Evolutionary conservation across 2,329 filamentous ascomycete species (phyloP).

Genomic region (Colletotrichum sidae): DNA sequence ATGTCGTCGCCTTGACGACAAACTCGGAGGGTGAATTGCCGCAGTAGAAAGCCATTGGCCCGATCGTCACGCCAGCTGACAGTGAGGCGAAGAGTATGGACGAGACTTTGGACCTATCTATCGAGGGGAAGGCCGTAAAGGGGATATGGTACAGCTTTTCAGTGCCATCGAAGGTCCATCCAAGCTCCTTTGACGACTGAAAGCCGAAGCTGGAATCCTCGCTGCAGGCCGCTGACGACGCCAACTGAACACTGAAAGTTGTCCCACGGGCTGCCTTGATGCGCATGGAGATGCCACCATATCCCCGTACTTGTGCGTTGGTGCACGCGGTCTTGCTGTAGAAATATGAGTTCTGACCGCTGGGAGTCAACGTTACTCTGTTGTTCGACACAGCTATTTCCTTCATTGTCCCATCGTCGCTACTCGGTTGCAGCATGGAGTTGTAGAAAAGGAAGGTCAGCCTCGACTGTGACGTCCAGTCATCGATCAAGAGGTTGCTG

Average conservation of each 20-base stretch:
- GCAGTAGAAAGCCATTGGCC: conserved; percentile 70
- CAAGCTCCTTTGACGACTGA: conserved; percentile 61
- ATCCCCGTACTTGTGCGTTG: conserved; percentile 55
- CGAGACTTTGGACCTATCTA: conserved; percentile 64
- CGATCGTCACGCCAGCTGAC: conserved; percentile 60
- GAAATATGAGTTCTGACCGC: conserved; percentile 63
- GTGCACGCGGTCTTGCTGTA: conserved; percentile 68
- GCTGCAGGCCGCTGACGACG: conserved; percentile 59
- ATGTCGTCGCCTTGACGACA: conserved; percentile 53
- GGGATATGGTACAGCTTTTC: conserved; percentile 69
- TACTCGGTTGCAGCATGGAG: conserved; percentile 64
- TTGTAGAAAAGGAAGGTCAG: conserved; percentile 73
- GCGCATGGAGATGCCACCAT: conserved; percentile 67
- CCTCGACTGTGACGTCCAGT: conserved; percentile 71
- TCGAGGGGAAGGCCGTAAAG: conserved; percentile 61
- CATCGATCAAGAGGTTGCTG: conserved; percentile 63
- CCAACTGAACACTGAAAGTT: conserved; percentile 63
- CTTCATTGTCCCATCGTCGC: conserved; percentile 68
- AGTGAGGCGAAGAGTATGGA: conserved; percentile 63
- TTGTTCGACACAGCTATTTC: conserved; percentile 64
- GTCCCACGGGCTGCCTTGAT: conserved; percentile 65
- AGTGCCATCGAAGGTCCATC: conserved; percentile 70
- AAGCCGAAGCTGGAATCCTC: conserved; percentile 48
- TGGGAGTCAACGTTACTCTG: conserved; percentile 65
- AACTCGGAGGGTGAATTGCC: conserved; percentile 62